Evolutionary conservation across 306 rosid species (phyloP), one percentile per base, ranked within the genome.

Genomic region (Crotalaria pallida): DNA sequence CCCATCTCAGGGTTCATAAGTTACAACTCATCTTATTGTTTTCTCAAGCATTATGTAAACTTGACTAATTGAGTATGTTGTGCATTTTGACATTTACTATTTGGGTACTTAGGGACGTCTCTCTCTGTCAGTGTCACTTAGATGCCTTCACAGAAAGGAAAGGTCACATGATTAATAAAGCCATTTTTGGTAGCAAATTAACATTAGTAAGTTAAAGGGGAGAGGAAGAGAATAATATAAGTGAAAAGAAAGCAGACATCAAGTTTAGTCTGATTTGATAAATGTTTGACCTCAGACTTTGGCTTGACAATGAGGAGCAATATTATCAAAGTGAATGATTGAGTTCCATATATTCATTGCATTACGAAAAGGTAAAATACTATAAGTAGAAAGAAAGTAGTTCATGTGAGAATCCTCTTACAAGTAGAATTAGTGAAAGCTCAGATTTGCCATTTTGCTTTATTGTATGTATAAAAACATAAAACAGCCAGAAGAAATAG

Each of bases 381-480:
- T 47, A 75, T 22, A 38, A 34, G 43, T 60, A 63, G 64, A 63
- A 55, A 80, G 44, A 31, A 5, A 31, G 5, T 3, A 64, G 43
- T 68, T 62, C 43, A 17, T 17, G 5, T 8, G 33, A n/a, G 34
- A 48, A 47, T 48, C n/a, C 61, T 66, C 65, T 58, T 31, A 17
- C 52, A 63, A 55, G 19, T 40, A 49, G 33, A 58, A 44, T n/a
- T 51, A 59, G 13, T 43, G 51, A 75, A 71, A 33, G 26, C 52
- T 67, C 5, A 60, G 16, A 27, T 56, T 40, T 47, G 10, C 65
- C 49, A 45, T 53, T 11, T 67, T 61, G 45, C 61, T 62, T 73
- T 69, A 73, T 73, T 77, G 31, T 60, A 31, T 67, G 51, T 8
- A 67, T 38, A 67, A 31, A 69, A 69, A 67, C 59, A 43, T 55